Evolutionary conservation across 306 rosid species (phyloP).

Genomic region (Inga leiocalycina): DNA sequence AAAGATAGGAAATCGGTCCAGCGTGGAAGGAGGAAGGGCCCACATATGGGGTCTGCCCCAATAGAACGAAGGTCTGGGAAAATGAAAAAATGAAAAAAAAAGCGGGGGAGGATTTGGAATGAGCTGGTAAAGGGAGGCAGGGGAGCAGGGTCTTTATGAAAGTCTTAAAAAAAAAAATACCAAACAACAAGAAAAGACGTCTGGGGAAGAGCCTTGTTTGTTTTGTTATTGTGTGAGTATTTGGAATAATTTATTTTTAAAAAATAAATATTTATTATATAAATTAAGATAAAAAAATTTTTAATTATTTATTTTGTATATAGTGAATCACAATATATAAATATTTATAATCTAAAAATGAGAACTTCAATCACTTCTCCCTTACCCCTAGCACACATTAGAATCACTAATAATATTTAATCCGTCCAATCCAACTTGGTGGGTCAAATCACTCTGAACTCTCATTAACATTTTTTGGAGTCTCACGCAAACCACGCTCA

Average conservation of each 20-base stretch:
- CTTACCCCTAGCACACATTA: background rate
- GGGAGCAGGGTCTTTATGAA: conserved; percentile 40
- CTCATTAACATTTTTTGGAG: background rate
- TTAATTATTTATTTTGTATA: too few species aligned
- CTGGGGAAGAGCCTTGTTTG: too few species aligned
- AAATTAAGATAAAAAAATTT: too few species aligned
- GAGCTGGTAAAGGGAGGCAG: conserved; percentile 23
- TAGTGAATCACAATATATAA: too few species aligned
- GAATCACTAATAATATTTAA: background rate
- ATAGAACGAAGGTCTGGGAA: background rate
- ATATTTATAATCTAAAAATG: too few species aligned
- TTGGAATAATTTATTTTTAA: too few species aligned
- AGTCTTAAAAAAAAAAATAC: conserved; percentile 19
- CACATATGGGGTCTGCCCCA: background rate
- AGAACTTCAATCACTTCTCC: background rate
- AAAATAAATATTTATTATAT: too few species aligned
- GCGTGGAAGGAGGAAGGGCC: conserved; percentile 33
- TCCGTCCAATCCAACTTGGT: background rate
- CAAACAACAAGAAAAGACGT: conserved; percentile 28
- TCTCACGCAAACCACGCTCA: background rate
- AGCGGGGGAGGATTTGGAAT: background rate
- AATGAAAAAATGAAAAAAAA: background rate
- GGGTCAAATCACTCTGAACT: conserved; percentile 22
- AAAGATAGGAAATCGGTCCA: background rate
- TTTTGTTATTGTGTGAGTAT: too few species aligned